Evolutionary conservation across 192 early-diverging fungal species (phyloP).

Genomic region (Backusella psychrophila): DNA sequence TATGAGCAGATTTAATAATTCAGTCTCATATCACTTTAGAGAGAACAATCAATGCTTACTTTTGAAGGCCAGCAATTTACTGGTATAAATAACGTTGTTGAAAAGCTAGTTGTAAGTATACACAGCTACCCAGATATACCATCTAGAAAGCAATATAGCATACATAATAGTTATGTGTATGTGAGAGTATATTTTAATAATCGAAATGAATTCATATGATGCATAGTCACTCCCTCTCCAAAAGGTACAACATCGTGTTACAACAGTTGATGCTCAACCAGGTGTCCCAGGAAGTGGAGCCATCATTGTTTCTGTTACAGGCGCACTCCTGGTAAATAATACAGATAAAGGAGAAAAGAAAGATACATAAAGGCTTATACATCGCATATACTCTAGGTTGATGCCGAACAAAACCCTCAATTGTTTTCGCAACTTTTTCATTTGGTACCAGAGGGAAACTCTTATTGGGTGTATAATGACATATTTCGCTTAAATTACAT

Average conservation of each 20-base stretch:
- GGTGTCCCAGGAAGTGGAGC: slow-evolving; percentile 54
- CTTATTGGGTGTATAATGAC: slow-evolving; percentile 85
- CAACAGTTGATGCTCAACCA: slow-evolving; percentile 83
- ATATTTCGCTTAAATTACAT: slow-evolving; percentile 82
- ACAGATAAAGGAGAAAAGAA: neutral
- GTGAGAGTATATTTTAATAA: neutral
- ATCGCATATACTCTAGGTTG: slow-evolving; percentile 45
- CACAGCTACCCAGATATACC: no score
- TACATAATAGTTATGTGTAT: no score
- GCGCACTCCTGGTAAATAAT: slow-evolving; percentile 72
- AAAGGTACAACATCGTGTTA: slow-evolving; percentile 67
- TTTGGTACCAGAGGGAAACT: slow-evolving; percentile 65
- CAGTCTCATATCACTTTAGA: slow-evolving; percentile 45
- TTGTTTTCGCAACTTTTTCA: slow-evolving; percentile 87
- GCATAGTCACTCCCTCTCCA: slow-evolving; percentile 73
- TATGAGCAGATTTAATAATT: neutral
- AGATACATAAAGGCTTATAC: neutral
- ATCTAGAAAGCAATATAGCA: no score
- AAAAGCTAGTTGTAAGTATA: slow-evolving; percentile 63
- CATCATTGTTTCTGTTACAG: slow-evolving; percentile 82
- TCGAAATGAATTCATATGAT: neutral
- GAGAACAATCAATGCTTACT: slow-evolving; percentile 77
- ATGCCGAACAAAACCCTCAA: slow-evolving; percentile 79
- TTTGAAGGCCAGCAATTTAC: slow-evolving; percentile 74
- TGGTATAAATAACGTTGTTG: slow-evolving; percentile 65